Percentiles rank a stretch among this genome's conserved stretches.
Conservation (phyloP, 768 basidiomycete species). For the Gymnopilus dilepis region DNA sequence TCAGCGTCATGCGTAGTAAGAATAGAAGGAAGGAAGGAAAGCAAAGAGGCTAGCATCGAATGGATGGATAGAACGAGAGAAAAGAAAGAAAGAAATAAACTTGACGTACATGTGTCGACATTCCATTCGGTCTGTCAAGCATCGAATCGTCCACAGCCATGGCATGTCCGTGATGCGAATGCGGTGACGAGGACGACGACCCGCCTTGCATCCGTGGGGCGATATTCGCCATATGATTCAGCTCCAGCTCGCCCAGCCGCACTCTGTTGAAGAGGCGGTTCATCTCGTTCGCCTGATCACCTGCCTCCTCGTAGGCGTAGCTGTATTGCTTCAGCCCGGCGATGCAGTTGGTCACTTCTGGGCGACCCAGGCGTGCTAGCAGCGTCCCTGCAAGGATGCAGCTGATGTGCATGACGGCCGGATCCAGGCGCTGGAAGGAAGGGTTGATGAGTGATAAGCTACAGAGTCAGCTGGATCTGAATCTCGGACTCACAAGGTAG, state of each 20-base stretch:
- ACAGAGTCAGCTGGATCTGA: constrained; percentile 11
- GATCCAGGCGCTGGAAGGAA: constrained; percentile 67
- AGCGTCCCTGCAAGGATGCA: constrained; percentile 85
- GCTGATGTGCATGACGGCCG: constrained; percentile 88
- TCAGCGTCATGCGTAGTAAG: neutral
- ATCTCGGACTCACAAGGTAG: constrained; percentile 68
- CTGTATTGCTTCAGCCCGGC: constrained; percentile 88
- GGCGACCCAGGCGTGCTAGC: constrained; percentile 81
- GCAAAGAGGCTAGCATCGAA: neutral
- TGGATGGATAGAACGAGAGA: neutral
- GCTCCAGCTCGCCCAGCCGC: constrained; percentile 47
- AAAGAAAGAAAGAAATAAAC: neutral
- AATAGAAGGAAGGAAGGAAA: constrained; percentile 1
- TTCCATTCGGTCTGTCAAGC: constrained; percentile 25
- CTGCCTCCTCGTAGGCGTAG: constrained; percentile 85
- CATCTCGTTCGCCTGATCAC: constrained; percentile 78
- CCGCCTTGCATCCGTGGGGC: constrained; percentile 40
- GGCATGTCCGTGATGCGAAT: constrained; percentile 26
- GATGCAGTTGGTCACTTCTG: constrained; percentile 85
- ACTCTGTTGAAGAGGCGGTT: constrained; percentile 52
- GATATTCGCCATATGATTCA: constrained; percentile 52
- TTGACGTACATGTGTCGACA: constrained; percentile 31
- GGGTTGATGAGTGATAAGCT: constrained; percentile 6
- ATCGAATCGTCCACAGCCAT: constrained; percentile 37
- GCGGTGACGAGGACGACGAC: constrained; percentile 25